Percentiles rank a stretch among this genome's conserved stretches.
phyloP scores from a whole-genome alignment of 768 basidiomycete species.

The Lepiota subincarnata region DNA sequence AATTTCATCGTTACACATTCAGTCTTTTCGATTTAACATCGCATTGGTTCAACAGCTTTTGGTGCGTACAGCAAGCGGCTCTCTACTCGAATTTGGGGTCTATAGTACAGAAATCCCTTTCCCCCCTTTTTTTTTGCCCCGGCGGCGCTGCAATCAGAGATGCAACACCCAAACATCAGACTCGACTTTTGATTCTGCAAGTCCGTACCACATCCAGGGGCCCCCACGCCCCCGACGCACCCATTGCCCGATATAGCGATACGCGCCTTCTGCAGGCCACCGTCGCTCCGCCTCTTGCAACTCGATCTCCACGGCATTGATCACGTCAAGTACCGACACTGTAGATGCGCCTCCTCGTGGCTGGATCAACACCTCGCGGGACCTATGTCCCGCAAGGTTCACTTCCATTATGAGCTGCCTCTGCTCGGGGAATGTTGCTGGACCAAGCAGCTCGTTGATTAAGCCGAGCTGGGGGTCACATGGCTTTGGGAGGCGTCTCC shows the following conservation, averaged over 20 bases:
- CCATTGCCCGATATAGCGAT: neutral
- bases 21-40: too few relatives aligned
- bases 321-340: slow-evolving; percentile 5
- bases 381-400: neutral
- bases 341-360: neutral
- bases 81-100: too few relatives aligned
- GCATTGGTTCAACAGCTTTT: too few relatives aligned
- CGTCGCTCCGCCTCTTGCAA: neutral
- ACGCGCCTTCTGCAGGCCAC: neutral
- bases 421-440: neutral
- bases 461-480: neutral
- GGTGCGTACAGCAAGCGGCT: too few relatives aligned
- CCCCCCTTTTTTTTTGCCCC: too few relatives aligned
- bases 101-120: too few relatives aligned
- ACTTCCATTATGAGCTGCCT: neutral
- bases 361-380: neutral
- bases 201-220: neutral
- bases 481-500: neutral
- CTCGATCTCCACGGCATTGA: neutral
- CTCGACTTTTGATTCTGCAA: neutral
- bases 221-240: slow-evolving; percentile 1
- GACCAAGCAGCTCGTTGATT: neutral
- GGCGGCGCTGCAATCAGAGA: neutral
- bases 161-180: neutral
- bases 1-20: too few relatives aligned